phyloP scores from a whole-genome alignment of 1,284 basidiomycete species.

The Trametes pubescens region DNA sequence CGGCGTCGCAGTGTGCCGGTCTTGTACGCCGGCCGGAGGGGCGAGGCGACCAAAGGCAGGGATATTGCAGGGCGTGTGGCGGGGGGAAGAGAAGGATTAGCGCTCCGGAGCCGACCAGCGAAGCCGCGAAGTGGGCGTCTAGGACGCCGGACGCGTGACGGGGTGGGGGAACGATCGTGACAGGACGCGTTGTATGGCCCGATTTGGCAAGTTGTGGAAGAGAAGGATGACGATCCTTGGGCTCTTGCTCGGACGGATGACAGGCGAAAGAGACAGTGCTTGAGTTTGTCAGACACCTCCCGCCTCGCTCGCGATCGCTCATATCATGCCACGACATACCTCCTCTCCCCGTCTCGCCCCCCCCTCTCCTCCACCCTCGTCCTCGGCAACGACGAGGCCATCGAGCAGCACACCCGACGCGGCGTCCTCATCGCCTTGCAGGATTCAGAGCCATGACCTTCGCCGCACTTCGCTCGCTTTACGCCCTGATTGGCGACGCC shows the following conservation, averaged over 20 bases:
- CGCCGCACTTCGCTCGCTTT: conserved; percentile 65
- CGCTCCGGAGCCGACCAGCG: conserved; percentile 16
- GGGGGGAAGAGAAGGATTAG: background rate
- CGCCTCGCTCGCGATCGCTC: conserved; percentile 6
- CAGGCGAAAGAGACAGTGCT: conserved; percentile 7
- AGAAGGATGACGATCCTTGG: conserved; percentile 2
- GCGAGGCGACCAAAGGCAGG: background rate
- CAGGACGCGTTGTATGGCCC: conserved; percentile 11
- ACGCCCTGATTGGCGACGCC: conserved; percentile 70
- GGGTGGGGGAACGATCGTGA: conserved; percentile 19
- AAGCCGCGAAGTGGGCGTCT: conserved; percentile 16
- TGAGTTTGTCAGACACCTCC: conserved; percentile 10
- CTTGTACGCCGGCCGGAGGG: background rate
- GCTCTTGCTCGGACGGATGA: conserved; percentile 6
- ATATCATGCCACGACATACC: conserved; percentile 23
- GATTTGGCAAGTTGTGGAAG: conserved; percentile 16
- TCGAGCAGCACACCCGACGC: background rate
- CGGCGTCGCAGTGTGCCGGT: no score
- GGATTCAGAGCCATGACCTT: conserved; percentile 55
- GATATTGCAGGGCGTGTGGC: background rate
- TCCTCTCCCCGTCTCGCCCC: conserved; percentile 1
- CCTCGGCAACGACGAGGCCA: conserved; percentile 4
- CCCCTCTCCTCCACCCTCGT: conserved; percentile 1
- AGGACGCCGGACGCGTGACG: conserved; percentile 7
- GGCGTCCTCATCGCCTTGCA: background rate